Evolutionary conservation across 2,329 filamentous ascomycete genomes (phyloP), one percentile per base, ranked within the genome.

Genomic region (Penicillium hordei): DNA sequence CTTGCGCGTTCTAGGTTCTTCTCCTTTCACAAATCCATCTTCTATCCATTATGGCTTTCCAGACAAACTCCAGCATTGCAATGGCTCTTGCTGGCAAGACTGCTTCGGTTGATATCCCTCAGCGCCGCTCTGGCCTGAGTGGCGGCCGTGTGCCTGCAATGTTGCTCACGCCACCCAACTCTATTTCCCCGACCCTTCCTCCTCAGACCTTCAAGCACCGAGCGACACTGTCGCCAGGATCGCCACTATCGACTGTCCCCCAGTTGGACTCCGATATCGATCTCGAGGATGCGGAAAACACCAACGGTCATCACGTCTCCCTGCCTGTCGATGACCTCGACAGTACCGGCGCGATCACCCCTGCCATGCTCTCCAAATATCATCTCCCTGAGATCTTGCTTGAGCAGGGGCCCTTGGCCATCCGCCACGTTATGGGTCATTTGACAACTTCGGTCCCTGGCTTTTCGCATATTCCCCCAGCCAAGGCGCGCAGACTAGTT

Each of bases 401-500:
- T 61, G 87, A 88, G 72, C 89, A 97, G 71, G 94, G 93, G 25
- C 93, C 94, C 49, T 79, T 96, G 75, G 92, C 94, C 52, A 97
- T 99, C 75, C 90, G 93, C 68, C 90, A 97, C 77, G 89, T 99
- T 72, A 96, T 96, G 85, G 91, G 91, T 64, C 93, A 96, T 76
- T 82, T 99, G 70, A 96, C 92, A 38, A 93, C 93, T 48, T 91
- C 90, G 15, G 91, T 99, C 12, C 93, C 94, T 27, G 94, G 93
- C 60, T 97, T 96, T 73, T 91, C 91, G 39, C 86, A 88, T 53
- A 94, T 97, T 55, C 89, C 91, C 27, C 91, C 91, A 54, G 89
- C 90, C 58, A 96, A 96, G 80, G 93, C 94, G 44, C 86, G 94
- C 68, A 86, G 93, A 74, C 80, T 97, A 58, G 92, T 97, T 5